Evolutionary conservation across 345 rosid genomes (phyloP).

Genomic region (Conringia planisiliqua): DNA sequence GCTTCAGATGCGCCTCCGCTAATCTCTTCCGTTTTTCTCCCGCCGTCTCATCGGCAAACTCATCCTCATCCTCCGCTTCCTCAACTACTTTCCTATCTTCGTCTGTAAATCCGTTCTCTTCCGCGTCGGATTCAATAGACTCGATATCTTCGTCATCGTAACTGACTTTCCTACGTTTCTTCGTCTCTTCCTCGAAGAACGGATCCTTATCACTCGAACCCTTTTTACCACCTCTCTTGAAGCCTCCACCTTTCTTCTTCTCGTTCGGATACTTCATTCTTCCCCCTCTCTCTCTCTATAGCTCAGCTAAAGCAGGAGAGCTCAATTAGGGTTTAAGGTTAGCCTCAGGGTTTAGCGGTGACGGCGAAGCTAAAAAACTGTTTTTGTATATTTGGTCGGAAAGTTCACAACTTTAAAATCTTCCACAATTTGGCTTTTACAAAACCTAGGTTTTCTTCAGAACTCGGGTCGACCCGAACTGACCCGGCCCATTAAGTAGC

Average conservation of each 20-base stretch:
- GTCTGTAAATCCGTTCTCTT: slow-evolving; percentile 29
- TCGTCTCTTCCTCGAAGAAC: slow-evolving; percentile 44
- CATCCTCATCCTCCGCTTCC: slow-evolving; percentile 38
- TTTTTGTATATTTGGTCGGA: slow-evolving; percentile 31
- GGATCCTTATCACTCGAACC: slow-evolving; percentile 38
- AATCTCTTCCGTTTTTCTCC: slow-evolving; percentile 72
- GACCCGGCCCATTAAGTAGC: not conserved
- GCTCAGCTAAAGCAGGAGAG: not conserved
- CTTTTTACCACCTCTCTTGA: slow-evolving; percentile 36
- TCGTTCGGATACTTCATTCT: slow-evolving; percentile 32
- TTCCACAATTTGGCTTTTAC: not conserved
- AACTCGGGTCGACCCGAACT: not conserved
- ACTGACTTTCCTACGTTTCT: slow-evolving; percentile 46
- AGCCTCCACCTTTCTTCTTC: slow-evolving; percentile 36
- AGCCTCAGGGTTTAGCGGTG: slow-evolving; percentile 38
- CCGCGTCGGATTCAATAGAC: slow-evolving; percentile 56
- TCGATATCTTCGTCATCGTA: slow-evolving; percentile 65
- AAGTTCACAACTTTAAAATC: slow-evolving; percentile 20
- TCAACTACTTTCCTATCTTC: slow-evolving; percentile 26
- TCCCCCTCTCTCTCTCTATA: not conserved
- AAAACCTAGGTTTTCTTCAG: slow-evolving; percentile 24
- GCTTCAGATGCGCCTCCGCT: slow-evolving; percentile 50
- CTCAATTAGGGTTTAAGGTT: slow-evolving; percentile 21
- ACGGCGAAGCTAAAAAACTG: not conserved
- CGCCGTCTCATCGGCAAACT: slow-evolving; percentile 59